phyloP scores from a whole-genome alignment of 345 rosid genomes.

The Populus deltoides region DNA sequence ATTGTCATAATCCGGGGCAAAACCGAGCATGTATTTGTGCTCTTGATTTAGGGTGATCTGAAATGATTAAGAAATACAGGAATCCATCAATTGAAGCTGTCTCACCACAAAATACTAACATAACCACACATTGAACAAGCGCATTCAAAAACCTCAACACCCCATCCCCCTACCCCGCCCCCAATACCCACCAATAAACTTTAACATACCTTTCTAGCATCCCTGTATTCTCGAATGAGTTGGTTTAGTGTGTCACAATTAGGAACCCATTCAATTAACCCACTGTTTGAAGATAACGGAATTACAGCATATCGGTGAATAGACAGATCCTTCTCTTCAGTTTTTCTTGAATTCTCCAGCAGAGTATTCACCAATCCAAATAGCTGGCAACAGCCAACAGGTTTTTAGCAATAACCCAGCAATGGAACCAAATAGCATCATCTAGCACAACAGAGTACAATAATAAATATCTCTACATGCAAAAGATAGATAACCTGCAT shows the following conservation, averaged over 20 bases:
- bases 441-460: neutral
- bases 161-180: neutral
- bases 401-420: neutral
- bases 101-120: neutral
- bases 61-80: constrained; percentile 25
- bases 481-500: constrained; percentile 70
- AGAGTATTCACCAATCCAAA: constrained; percentile 92
- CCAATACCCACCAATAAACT: neutral
- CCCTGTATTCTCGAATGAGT: constrained; percentile 90
- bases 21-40: constrained; percentile 85
- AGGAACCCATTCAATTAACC: constrained; percentile 96
- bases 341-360: constrained; percentile 83
- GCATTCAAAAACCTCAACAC: neutral
- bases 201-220: constrained; percentile 69
- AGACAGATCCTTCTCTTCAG: constrained; percentile 83
- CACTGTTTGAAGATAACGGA: constrained; percentile 93
- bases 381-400: constrained; percentile 45
- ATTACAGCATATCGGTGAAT: constrained; percentile 87
- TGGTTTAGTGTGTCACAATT: constrained; percentile 93
- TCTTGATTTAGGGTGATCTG: constrained; percentile 93
- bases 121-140: neutral
- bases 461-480: neutral
- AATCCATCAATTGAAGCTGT: constrained; percentile 4
- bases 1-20: constrained; percentile 92
- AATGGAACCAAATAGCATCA: neutral